Conservation (phyloP, 2,329 filamentous ascomycete genomes). For the Aphanoascus verrucosus region DNA sequence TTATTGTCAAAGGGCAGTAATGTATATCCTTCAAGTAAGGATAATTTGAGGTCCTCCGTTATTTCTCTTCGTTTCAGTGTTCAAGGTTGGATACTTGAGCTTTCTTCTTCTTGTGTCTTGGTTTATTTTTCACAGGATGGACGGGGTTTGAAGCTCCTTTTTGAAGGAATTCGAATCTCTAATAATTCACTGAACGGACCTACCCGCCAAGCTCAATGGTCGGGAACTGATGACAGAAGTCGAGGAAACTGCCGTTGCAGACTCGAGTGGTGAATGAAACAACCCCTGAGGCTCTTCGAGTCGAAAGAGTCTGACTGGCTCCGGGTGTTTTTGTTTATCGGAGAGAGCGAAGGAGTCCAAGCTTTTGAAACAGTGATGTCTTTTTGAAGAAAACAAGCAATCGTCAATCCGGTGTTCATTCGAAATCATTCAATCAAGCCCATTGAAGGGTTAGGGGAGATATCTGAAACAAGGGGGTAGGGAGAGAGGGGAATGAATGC, state of each 20-base stretch:
- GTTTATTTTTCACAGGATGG: background rate
- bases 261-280: background rate
- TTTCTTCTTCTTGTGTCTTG: background rate
- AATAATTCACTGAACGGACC: background rate
- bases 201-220: background rate
- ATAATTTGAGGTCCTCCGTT: background rate
- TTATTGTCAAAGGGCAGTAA: conserved; percentile 11
- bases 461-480: background rate
- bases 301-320: background rate
- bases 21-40: background rate
- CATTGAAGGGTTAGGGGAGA: too few relatives aligned
- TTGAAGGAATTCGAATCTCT: background rate
- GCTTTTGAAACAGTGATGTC: background rate
- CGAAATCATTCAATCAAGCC: background rate
- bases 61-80: background rate
- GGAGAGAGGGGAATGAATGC: background rate
- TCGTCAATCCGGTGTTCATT: background rate
- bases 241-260: background rate
- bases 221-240: background rate
- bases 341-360: background rate
- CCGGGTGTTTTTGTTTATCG: background rate
- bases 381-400: conserved; percentile 4
- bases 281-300: background rate
- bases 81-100: background rate
- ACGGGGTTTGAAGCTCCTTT: conserved; percentile 4